Evolutionary conservation across 768 basidiomycete species (phyloP).

Genomic region (Serendipita sp.): DNA sequence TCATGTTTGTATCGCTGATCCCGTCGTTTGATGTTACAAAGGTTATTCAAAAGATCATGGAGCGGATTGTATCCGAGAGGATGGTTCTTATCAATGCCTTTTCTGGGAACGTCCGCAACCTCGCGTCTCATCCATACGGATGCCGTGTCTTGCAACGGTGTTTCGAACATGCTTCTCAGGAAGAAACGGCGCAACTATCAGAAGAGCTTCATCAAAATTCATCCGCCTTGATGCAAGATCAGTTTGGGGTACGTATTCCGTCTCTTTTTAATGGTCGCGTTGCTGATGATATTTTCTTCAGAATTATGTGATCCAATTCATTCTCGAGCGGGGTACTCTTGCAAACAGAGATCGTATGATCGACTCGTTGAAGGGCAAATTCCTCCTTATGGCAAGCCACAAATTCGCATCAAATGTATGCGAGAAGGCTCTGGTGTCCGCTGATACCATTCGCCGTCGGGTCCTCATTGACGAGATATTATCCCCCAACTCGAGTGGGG

Average conservation of each 20-base stretch:
- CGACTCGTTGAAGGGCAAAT: constrained; percentile 53
- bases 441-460: constrained; percentile 47
- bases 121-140: constrained; percentile 81
- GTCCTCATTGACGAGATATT: constrained; percentile 71
- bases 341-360: constrained; percentile 55
- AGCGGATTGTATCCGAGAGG: constrained; percentile 63
- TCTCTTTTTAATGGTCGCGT: not conserved
- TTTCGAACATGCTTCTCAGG: constrained; percentile 64
- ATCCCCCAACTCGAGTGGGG: constrained; percentile 42
- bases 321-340: constrained; percentile 63
- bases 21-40: constrained; percentile 17
- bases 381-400: constrained; percentile 65
- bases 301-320: constrained; percentile 93
- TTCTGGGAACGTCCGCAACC: constrained; percentile 57
- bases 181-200: constrained; percentile 50
- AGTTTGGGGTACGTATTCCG: constrained; percentile 58
- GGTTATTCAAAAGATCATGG: constrained; percentile 81
- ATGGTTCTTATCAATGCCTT: constrained; percentile 61
- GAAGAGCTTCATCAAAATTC: constrained; percentile 68
- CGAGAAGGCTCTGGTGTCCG: constrained; percentile 69
- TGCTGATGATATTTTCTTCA: not conserved
- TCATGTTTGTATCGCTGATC: not conserved
- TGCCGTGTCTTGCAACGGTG: constrained; percentile 91
- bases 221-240: constrained; percentile 66
- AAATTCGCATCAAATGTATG: constrained; percentile 95